Percentiles rank a stretch among this genome's conserved stretches.
phyloP scores from a whole-genome alignment of 208 protist species.

The Crithidia acanthocephali region DNA sequence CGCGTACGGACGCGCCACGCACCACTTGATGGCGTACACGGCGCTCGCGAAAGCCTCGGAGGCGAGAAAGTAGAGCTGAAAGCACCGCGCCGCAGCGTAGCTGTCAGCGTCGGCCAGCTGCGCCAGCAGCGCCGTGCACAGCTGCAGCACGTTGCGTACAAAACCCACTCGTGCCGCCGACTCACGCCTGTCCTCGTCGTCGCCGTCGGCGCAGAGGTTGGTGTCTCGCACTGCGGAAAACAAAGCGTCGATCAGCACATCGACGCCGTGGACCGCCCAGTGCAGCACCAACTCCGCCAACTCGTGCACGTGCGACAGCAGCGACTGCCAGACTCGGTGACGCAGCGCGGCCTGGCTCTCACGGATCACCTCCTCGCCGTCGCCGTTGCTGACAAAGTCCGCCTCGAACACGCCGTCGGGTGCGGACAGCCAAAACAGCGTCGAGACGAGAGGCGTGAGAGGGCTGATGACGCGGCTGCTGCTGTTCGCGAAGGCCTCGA shows the following conservation, averaged over 20 bases:
- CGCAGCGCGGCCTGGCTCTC: slow-evolving; percentile 27
- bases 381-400: neutral
- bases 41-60: slow-evolving; percentile 23
- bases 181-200: slow-evolving; percentile 1
- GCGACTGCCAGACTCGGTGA: slow-evolving; percentile 42
- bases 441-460: neutral
- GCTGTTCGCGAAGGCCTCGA: slow-evolving; percentile 11
- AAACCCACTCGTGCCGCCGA: slow-evolving; percentile 4
- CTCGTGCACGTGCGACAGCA: slow-evolving; percentile 40
- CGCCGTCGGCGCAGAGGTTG: neutral
- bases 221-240: slow-evolving; percentile 4
- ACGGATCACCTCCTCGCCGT: slow-evolving; percentile 7
- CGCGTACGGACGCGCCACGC: slow-evolving; percentile 25
- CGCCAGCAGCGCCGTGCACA: slow-evolving; percentile 47
- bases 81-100: slow-evolving; percentile 42
- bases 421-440: slow-evolving; percentile 22
- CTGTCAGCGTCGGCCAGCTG: slow-evolving; percentile 58
- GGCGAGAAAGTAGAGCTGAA: slow-evolving; percentile 25
- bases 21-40: slow-evolving; percentile 13
- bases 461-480: neutral
- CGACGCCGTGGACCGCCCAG: slow-evolving; percentile 21
- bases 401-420: neutral
- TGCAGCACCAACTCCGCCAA: slow-evolving; percentile 32
- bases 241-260: slow-evolving; percentile 22
- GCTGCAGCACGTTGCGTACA: slow-evolving; percentile 32